Evolutionary conservation across 2,329 filamentous ascomycete species (phyloP).

Genomic region (Hypoxylon sp.): DNA sequence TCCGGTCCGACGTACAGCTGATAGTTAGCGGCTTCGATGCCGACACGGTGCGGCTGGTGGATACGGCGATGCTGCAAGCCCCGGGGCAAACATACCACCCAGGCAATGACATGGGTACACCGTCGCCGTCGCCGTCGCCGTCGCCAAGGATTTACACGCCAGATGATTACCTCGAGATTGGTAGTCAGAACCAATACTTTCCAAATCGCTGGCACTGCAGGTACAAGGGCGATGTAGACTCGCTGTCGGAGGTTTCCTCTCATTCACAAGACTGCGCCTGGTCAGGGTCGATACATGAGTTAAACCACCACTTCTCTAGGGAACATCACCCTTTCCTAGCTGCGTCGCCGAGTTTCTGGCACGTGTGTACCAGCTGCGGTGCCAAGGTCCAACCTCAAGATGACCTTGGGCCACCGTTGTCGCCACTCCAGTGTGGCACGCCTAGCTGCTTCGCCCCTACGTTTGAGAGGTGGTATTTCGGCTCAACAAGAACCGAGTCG

Average conservation of each 20-base stretch:
- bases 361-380: constrained; percentile 36
- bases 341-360: constrained; percentile 24
- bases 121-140: no score
- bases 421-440: constrained; percentile 22
- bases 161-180: constrained; percentile 32
- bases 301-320: constrained; percentile 37
- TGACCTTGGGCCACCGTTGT: constrained; percentile 12
- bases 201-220: constrained; percentile 42
- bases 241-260: constrained; percentile 25
- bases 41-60: constrained; percentile 29
- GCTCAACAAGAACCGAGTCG: constrained; percentile 25
- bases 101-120: constrained; percentile 15
- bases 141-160: constrained; percentile 6
- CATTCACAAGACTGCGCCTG: constrained; percentile 40
- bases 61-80: constrained; percentile 32
- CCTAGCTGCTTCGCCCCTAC: constrained; percentile 24
- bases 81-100: constrained; percentile 34
- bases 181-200: constrained; percentile 30
- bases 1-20: constrained; percentile 27
- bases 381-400: constrained; percentile 8
- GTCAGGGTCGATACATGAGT: constrained; percentile 38
- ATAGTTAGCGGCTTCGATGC: constrained; percentile 35
- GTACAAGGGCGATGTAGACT: constrained; percentile 30
- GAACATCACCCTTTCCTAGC: constrained; percentile 38
- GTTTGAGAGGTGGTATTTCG: constrained; percentile 40